Evolutionary conservation across 257 asterid genomes (phyloP).

Genomic region (Nicotiana sylvestris): DNA sequence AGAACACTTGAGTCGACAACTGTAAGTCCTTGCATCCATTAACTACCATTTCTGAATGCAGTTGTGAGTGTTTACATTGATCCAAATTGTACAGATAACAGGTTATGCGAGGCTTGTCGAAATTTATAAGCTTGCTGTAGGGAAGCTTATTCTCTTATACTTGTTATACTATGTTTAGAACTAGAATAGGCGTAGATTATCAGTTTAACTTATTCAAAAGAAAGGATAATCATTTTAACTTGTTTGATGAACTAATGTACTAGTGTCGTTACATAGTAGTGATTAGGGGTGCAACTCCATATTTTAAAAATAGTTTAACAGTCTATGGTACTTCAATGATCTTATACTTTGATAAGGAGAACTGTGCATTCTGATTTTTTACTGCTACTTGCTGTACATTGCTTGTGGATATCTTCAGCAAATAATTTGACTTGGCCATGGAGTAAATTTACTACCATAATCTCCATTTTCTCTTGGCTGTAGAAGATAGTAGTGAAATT

Average conservation of each 20-base stretch:
- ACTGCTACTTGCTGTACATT: not conserved
- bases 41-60: not conserved
- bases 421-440: not conserved
- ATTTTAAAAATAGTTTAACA: not conserved
- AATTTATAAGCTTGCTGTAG: not conserved
- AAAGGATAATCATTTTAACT: not conserved
- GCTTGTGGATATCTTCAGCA: not conserved
- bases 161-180: not conserved
- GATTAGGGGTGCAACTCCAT: not conserved
- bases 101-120: not conserved
- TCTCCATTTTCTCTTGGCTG: not conserved
- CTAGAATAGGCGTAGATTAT: not conserved
- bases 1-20: slow-evolving; percentile 89
- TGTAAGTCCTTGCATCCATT: slow-evolving; percentile 32
- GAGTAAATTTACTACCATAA: not conserved
- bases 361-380: not conserved
- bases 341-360: not conserved
- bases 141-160: not conserved
- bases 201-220: not conserved
- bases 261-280: not conserved
- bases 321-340: not conserved
- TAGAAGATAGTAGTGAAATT: not conserved
- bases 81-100: not conserved
- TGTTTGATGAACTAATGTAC: not conserved
- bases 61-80: not conserved